phyloP scores from a whole-genome alignment of 2,329 filamentous ascomycete species.

The Eutypella sp. region DNA sequence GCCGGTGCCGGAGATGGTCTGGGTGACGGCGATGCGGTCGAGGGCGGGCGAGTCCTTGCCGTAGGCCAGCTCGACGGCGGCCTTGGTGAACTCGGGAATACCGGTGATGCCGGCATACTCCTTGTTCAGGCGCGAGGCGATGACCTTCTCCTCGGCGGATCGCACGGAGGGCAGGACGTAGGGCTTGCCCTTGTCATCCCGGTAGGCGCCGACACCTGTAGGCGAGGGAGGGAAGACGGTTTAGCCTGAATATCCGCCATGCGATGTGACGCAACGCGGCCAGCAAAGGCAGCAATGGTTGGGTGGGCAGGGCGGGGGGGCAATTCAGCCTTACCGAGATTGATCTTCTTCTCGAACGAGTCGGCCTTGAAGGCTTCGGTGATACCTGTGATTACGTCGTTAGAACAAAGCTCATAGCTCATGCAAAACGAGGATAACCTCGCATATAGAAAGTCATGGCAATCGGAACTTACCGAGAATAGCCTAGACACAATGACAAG shows the following conservation, averaged over 20 bases:
- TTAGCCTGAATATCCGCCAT: slow-evolving; percentile 12
- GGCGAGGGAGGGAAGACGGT: not conserved
- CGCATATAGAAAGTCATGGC: slow-evolving; percentile 11
- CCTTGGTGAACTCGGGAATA: slow-evolving; percentile 88
- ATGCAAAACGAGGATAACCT: not conserved
- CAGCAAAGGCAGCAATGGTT: not conserved
- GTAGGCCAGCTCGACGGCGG: slow-evolving; percentile 87
- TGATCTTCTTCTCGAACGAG: slow-evolving; percentile 91
- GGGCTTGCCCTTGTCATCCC: slow-evolving; percentile 95
- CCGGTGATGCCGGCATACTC: slow-evolving; percentile 98
- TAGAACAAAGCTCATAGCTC: slow-evolving; percentile 19
- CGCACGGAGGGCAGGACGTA: slow-evolving; percentile 94
- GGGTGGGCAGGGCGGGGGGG: slow-evolving; percentile 4
- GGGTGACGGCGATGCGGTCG: slow-evolving; percentile 81
- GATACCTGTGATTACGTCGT: slow-evolving; percentile 54
- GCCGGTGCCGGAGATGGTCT: slow-evolving; percentile 97
- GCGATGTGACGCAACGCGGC: not conserved
- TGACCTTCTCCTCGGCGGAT: slow-evolving; percentile 80
- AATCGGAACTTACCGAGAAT: slow-evolving; percentile 60
- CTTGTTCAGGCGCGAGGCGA: slow-evolving; percentile 79
- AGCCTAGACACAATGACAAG: slow-evolving; percentile 50
- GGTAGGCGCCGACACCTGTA: slow-evolving; percentile 90
- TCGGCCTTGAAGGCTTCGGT: slow-evolving; percentile 99
- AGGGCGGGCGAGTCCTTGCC: slow-evolving; percentile 74
- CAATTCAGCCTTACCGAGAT: slow-evolving; percentile 62